Conservation (phyloP, 257 asterid genomes). For the Solanum chiquidenum region DNA sequence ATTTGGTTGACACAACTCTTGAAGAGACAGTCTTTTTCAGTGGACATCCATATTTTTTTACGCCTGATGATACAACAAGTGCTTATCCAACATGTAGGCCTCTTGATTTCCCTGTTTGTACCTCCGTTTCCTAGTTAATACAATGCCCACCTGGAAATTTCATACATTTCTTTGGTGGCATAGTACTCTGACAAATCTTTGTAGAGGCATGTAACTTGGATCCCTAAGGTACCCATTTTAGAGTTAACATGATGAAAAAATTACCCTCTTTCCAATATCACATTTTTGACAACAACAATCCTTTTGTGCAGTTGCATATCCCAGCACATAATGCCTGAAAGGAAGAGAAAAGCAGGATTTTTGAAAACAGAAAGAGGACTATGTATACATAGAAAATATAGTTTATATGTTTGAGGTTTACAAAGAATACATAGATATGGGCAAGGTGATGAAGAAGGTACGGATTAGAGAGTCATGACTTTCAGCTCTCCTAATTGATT, state of each 20-base stretch:
- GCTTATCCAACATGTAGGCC: neutral
- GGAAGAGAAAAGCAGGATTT: neutral
- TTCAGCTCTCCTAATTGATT: too few relatives aligned
- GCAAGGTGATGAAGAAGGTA: neutral
- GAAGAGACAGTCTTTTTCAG: too few relatives aligned
- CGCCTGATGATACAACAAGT: too few relatives aligned
- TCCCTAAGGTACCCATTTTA: neutral
- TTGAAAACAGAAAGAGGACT: neutral
- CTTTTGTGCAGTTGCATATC: neutral
- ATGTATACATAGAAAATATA: too few relatives aligned
- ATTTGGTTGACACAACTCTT: too few relatives aligned
- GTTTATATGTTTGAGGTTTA: neutral
- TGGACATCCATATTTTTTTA: too few relatives aligned
- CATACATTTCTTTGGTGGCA: neutral
- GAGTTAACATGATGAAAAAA: slow-evolving; percentile 3
- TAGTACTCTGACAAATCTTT: neutral
- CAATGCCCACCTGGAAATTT: neutral
- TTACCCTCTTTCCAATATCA: neutral
- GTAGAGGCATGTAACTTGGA: neutral
- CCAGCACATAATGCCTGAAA: slow-evolving; percentile 43
- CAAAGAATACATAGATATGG: too few relatives aligned
- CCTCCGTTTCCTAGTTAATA: neutral
- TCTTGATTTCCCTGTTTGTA: neutral
- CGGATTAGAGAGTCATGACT: too few relatives aligned
- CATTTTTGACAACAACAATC: slow-evolving; percentile 47